phyloP scores from a whole-genome alignment of 1,139 yeast species.

The Taphrina confusa region DNA sequence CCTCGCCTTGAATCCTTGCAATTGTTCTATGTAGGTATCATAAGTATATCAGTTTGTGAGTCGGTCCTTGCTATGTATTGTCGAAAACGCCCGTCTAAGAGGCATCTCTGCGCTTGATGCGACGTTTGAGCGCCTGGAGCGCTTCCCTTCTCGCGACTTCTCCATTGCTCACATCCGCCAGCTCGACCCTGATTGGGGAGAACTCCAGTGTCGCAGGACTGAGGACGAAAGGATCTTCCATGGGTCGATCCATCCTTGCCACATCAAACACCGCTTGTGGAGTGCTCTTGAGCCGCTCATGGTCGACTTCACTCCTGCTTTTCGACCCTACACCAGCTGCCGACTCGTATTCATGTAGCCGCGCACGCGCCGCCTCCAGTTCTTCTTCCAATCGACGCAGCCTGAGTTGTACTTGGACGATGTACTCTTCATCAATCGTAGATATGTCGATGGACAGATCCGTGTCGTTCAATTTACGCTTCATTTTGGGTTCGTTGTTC shows the following conservation, averaged over 20 bases:
- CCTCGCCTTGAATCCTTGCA: too few species aligned
- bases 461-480: neutral
- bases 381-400: conserved; percentile 12
- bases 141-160: conserved; percentile 13
- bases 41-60: too few species aligned
- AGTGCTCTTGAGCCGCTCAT: too few species aligned
- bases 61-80: too few species aligned
- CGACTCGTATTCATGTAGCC: conserved; percentile 4
- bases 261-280: neutral
- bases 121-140: conserved; percentile 5
- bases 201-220: conserved; percentile 14
- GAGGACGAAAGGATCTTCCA: neutral
- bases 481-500: neutral
- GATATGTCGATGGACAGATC: neutral
- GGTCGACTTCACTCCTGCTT: too few species aligned
- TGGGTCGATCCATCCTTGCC: neutral
- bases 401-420: neutral
- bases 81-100: too few species aligned
- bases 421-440: conserved; percentile 7
- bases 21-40: too few species aligned
- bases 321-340: neutral
- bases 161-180: conserved; percentile 19
- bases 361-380: conserved; percentile 15
- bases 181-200: conserved; percentile 7
- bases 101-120: conserved; percentile 16